Evolutionary conservation across 257 asterid species (phyloP).

Genomic region (Scutellaria baicalensis): DNA sequence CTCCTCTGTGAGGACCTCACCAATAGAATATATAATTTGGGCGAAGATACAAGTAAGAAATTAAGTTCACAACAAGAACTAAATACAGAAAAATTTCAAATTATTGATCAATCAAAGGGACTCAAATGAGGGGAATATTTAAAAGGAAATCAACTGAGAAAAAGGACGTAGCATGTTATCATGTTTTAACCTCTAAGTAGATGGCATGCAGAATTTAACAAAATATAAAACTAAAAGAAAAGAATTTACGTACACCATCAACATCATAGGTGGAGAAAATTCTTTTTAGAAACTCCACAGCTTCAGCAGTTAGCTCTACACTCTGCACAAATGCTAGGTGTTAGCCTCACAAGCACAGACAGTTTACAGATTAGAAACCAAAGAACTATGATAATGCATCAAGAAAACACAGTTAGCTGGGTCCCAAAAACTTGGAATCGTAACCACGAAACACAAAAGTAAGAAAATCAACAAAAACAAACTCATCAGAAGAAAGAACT

Average conservation of each 20-base stretch:
- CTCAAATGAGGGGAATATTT: background rate
- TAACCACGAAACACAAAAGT: background rate
- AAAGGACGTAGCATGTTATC: background rate
- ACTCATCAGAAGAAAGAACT: background rate
- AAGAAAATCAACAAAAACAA: background rate
- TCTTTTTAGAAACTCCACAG: constrained; percentile 70
- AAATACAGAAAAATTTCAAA: background rate
- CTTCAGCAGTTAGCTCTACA: constrained; percentile 87
- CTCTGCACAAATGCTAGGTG: constrained; percentile 45
- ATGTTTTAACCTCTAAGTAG: constrained; percentile 1
- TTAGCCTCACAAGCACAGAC: constrained; percentile 5
- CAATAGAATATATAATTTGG: background rate
- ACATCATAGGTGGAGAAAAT: constrained; percentile 67
- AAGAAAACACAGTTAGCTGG: background rate
- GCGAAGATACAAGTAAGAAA: background rate
- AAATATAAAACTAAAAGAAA: background rate
- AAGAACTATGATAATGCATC: background rate
- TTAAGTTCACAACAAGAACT: background rate
- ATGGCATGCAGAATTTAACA: background rate
- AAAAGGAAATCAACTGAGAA: background rate
- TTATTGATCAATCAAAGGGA: background rate
- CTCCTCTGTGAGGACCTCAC: background rate
- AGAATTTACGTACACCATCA: constrained; percentile 61
- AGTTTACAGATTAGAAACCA: background rate
- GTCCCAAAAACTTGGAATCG: background rate